Conservation (phyloP, 177 flowering plant genomes). For the Vitis hybrid region DNA sequence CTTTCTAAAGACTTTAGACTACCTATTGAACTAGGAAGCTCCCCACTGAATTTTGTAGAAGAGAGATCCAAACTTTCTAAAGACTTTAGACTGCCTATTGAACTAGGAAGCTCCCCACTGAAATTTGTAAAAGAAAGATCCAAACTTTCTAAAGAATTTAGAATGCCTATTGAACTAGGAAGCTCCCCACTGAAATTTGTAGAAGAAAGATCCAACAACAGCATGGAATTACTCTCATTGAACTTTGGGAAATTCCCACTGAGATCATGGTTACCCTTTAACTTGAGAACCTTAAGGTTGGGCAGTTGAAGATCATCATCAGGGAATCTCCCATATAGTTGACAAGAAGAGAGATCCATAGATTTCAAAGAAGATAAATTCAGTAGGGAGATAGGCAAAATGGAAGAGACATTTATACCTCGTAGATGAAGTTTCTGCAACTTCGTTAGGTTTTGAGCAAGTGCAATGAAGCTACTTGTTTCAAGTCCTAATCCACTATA, state of each 20-base stretch:
- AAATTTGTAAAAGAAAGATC: too few species aligned
- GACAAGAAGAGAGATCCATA: neutral
- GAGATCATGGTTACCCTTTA: neutral
- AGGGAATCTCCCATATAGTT: constrained; percentile 7
- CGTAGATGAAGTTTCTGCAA: constrained; percentile 12
- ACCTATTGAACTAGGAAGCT: too few species aligned
- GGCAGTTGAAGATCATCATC: constrained; percentile 2
- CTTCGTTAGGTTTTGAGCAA: constrained; percentile 11
- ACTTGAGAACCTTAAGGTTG: neutral
- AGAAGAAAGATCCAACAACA: neutral
- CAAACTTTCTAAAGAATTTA: too few species aligned
- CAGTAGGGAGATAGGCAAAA: neutral
- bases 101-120: too few species aligned
- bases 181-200: neutral
- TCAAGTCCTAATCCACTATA: too few species aligned
- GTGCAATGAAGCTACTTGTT: neutral
- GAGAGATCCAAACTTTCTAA: too few species aligned
- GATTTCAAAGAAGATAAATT: constrained; percentile 5
- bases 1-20: too few species aligned
- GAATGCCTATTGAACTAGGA: too few species aligned
- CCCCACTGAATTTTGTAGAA: too few species aligned
- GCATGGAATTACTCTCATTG: constrained; percentile 4
- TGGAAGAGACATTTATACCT: constrained; percentile 2
- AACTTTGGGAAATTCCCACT: constrained; percentile 12
- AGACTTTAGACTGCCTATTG: too few species aligned